Conservation (phyloP, 1,284 basidiomycete genomes). For the Sutorius eximius region DNA sequence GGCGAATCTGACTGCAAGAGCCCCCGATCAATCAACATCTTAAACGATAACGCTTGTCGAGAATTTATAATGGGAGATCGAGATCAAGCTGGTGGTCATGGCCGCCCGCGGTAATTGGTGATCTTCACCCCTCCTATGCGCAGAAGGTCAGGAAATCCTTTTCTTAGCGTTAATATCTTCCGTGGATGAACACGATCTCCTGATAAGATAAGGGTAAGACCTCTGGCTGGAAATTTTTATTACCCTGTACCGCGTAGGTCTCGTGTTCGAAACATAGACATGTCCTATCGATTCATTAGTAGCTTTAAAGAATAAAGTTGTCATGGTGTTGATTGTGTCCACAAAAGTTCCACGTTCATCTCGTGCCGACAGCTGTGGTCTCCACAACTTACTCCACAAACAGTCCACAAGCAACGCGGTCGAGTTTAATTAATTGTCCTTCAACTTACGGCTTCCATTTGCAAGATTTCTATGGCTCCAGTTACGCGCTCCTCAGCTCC, state of each 20-base stretch:
- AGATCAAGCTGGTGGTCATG: not conserved
- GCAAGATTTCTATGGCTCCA: constrained; percentile 24
- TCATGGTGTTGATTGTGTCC: not conserved
- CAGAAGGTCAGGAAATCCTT: not conserved
- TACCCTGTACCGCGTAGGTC: not conserved
- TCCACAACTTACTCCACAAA: not conserved
- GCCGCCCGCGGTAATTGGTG: not conserved
- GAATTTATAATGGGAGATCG: not conserved
- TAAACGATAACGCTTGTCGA: constrained; percentile 4
- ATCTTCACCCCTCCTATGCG: not conserved
- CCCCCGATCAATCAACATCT: not conserved
- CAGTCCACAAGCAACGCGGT: not conserved
- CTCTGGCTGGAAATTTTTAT: not conserved
- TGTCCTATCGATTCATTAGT: not conserved
- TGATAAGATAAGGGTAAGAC: not conserved
- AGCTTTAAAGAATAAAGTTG: not conserved
- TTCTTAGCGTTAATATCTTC: not conserved
- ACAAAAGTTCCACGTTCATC: not conserved
- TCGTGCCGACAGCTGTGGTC: not conserved
- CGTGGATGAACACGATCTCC: too few species aligned
- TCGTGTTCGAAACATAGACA: not conserved
- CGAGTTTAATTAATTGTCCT: not conserved
- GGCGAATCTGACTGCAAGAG: not conserved
- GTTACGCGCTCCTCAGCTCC: constrained; percentile 32
- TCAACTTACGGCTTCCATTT: not conserved